phyloP scores from a whole-genome alignment of 805 yeast genomes.

The Isabelozyma heimii region DNA sequence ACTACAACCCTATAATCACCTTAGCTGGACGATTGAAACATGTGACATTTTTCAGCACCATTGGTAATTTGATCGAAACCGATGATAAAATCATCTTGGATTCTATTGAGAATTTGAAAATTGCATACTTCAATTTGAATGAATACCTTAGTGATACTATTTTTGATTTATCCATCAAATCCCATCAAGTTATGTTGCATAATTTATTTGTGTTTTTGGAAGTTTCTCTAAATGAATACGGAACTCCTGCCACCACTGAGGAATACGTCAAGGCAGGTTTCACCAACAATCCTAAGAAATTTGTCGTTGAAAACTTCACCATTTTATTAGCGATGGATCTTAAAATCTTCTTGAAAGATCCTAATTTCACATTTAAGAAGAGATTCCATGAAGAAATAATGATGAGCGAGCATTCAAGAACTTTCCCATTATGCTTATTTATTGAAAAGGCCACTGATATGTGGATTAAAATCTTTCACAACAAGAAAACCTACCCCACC shows the following conservation, averaged over 20 bases:
- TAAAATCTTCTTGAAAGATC: constrained; percentile 51
- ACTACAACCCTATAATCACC: constrained; percentile 42
- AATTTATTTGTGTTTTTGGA: constrained; percentile 39
- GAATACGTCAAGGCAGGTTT: constrained; percentile 48
- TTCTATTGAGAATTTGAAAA: constrained; percentile 27
- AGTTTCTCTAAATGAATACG: constrained; percentile 40
- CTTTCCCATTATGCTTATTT: constrained; percentile 49
- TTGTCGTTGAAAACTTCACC: constrained; percentile 44
- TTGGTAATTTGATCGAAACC: constrained; percentile 40
- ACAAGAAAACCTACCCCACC: constrained; percentile 28
- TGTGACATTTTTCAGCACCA: constrained; percentile 43
- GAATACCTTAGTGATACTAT: constrained; percentile 30
- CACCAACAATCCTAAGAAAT: constrained; percentile 40
- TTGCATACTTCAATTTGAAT: constrained; percentile 33
- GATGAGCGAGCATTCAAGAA: constrained; percentile 50
- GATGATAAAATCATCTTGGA: constrained; percentile 31
- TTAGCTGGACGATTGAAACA: constrained; percentile 47
- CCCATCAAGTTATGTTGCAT: constrained; percentile 40
- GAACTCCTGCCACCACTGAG: constrained; percentile 39
- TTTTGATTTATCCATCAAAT: constrained; percentile 35
- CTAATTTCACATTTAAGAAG: constrained; percentile 61
- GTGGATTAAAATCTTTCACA: constrained; percentile 34
- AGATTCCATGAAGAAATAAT: constrained; percentile 61
- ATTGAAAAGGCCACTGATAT: constrained; percentile 31
- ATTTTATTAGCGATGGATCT: constrained; percentile 54